Base-by-base conservation (phyloP, 2,329 filamentous ascomycete species). In the Lachnellula hyalina region DNA sequence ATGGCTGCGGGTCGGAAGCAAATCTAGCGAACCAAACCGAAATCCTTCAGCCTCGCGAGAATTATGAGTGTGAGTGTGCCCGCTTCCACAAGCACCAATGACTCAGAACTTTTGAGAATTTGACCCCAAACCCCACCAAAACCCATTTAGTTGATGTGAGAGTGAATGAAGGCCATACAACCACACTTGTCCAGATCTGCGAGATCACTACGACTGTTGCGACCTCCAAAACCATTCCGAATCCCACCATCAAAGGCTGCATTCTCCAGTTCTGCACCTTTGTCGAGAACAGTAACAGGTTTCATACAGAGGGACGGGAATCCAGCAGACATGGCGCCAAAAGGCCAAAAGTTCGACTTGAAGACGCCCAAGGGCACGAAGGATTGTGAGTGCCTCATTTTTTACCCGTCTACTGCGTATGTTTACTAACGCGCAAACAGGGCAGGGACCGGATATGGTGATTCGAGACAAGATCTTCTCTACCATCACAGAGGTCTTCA, bases 311-410 rank as follows among this genome's bases (percentile, higher is more conserved):
- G 47, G 47, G 54, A 58, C 47, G 60, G 61, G 53, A 61, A 64
- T 28, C 23, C 56, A 9, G 28, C 28, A 45, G 48, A 59, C 17
- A 69, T 69, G 67, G 63, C 72, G 51, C 68, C 72, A 38, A 77
- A 77, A 62, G 65, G 61, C 47, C 70, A 70, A 55, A 78, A 78
- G 61, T 85, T 87, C 73, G 83, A 85, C 73, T 80, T 95, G 70
- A 96, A 96, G 79, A 89, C 87, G 68, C 89, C 90, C 59, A 96
- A 96, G 80, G 90, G 91, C 64, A 96, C 90, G 62, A 89, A 90
- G 70, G 91, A 96, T 72, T 96, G 84, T 84, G 70, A 51, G 71
- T 59, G 40, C 23, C 9, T 17, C 38, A 12, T 32, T 46, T 32
- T 23, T 9, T 46, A 40, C 11, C 19, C 47, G 36, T 55, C 49